Evolutionary conservation across 306 rosid genomes (phyloP).

Genomic region (Gynostemma pentaphyllum): DNA sequence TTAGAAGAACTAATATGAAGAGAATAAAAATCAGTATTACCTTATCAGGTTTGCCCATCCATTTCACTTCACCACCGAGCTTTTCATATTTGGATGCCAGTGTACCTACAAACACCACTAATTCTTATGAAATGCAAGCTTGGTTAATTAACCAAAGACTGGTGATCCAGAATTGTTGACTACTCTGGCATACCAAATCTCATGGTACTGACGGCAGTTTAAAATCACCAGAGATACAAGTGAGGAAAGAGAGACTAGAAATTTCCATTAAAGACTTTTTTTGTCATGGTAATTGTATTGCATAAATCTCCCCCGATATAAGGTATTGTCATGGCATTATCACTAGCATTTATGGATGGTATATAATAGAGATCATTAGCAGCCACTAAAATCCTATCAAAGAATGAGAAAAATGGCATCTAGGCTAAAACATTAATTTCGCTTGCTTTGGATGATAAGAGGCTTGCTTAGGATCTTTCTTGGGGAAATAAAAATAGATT

Average conservation of each 20-base stretch:
- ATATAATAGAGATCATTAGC: too few relatives aligned
- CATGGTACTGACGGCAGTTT: neutral
- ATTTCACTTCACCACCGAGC: slow-evolving; percentile 92
- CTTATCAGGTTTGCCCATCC: slow-evolving; percentile 99
- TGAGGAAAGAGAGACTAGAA: neutral
- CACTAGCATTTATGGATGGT: too few relatives aligned
- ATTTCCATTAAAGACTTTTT: neutral
- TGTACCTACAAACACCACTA: slow-evolving; percentile 35
- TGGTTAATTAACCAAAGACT: neutral
- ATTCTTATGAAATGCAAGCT: neutral
- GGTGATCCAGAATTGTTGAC: too few relatives aligned
- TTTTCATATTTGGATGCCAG: slow-evolving; percentile 81
- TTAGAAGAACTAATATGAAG: neutral
- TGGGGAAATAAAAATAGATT: neutral
- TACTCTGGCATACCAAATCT: neutral
- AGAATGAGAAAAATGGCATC: neutral
- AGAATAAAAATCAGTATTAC: slow-evolving; percentile 23
- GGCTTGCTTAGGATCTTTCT: neutral
- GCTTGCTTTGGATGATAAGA: neutral
- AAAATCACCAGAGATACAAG: neutral
- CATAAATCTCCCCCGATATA: neutral
- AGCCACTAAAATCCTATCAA: too few relatives aligned
- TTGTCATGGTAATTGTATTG: neutral
- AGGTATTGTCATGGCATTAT: neutral
- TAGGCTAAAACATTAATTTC: neutral